Base-by-base conservation (phyloP, 805 yeast genomes). In the Teunomyces atbi region DNA sequence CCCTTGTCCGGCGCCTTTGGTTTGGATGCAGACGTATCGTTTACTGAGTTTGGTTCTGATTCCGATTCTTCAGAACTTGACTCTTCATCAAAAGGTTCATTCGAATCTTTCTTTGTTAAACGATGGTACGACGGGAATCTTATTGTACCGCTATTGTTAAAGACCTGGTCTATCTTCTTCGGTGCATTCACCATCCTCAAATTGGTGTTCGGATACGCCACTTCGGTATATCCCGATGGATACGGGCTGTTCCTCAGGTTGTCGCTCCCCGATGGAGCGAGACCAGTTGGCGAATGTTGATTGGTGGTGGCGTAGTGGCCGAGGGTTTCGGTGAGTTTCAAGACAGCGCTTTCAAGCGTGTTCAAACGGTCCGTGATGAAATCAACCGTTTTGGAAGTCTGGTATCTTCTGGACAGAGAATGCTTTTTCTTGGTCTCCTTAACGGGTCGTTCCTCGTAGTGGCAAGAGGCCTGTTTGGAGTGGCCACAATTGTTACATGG, bases 401-500 rank as follows among this genome's bases (percentile, higher is more conserved):
- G 8, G 3, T 15, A 11, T 6, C 13, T 23, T 6, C 6, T 36
- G 5, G 18, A 21, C 15, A 10, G 12, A 1, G 12, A 3, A n/a
- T n/a, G 28, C 8, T 20, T 19, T 21, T 44, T 43, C 33, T 37
- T 51, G 28, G 23, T 45, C 39, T 30, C 33, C n/a, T 46, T 47
- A 18, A 33, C 46, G 4, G 46, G 47, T 5, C 58, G 48, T 35
- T 61, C 62, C 11, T 54, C 58, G 37, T 64, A 66, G 32, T 52
- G 55, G 46, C 69, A 66, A 7, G 52, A 44, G 6, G 52, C 20
- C 7, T 53, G 52, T 21, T 57, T 54, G 28, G 57, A 50, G 6
- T 30, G 34, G 5, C 30, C 34, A 27, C 72, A 66, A 45, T 65
- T 64, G 7, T 52, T 11, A 49, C 72, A 66, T 0, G 72, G 72